Evolutionary conservation across 169 alveolate species (phyloP).

Genomic region (Condylostoma magnum): DNA sequence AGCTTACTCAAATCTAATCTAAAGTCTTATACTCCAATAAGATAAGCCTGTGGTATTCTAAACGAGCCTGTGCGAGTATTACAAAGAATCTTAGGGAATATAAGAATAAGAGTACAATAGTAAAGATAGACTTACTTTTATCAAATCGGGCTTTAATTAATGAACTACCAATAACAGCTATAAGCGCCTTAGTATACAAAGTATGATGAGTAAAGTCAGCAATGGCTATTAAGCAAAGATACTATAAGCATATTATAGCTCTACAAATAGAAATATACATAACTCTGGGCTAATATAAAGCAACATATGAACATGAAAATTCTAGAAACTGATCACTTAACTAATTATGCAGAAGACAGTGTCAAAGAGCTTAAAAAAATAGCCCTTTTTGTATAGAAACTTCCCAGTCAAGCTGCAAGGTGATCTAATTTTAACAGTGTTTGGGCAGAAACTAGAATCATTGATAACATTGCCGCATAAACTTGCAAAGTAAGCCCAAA

Average conservation of each 20-base stretch:
- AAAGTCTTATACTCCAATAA: not conserved
- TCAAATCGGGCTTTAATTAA: slow-evolving; percentile 21
- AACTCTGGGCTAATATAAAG: slow-evolving; percentile 10
- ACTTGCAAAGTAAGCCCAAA: not conserved
- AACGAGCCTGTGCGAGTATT: slow-evolving; percentile 2
- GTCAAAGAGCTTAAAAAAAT: no score
- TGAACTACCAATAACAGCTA: not conserved
- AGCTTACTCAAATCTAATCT: not conserved
- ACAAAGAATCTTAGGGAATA: not conserved
- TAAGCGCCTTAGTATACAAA: not conserved
- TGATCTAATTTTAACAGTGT: not conserved
- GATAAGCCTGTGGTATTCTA: not conserved
- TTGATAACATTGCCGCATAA: not conserved
- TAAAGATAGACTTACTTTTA: slow-evolving; percentile 3
- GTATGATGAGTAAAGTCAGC: not conserved
- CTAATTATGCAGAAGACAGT: no score
- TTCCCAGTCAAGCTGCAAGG: slow-evolving; percentile 1
- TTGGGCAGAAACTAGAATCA: not conserved
- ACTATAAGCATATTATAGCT: not conserved
- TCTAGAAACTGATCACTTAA: not conserved
- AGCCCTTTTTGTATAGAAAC: slow-evolving; percentile 13
- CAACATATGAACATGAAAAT: not conserved
- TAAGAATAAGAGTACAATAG: not conserved
- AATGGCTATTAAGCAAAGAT: slow-evolving; percentile 1
- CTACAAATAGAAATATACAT: not conserved